These are phyloP conservation scores for Quercus phellos DNA, from an alignment of 331 rosid genomes.

Conservation along the genomic window DNA sequence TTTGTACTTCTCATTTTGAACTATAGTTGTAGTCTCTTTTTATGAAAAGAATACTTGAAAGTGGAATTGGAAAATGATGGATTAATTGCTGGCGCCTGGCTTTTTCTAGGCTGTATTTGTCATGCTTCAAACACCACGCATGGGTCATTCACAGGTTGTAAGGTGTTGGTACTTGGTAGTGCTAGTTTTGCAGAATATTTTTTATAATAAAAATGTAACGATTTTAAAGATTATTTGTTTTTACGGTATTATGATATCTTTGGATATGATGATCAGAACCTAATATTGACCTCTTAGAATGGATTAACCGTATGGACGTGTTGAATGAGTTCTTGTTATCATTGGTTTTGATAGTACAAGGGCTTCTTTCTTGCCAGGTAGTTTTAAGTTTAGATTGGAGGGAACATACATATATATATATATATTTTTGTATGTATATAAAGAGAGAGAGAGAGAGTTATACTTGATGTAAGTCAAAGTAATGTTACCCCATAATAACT, in stretches of 20 bases:
- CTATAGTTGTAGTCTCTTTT: conserved; percentile 29
- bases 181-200: no score
- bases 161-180: neutral
- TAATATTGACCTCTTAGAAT: neutral
- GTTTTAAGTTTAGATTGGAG: neutral
- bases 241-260: neutral
- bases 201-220: no score
- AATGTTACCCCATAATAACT: no score
- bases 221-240: no score
- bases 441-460: no score
- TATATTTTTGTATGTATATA: no score
- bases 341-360: neutral
- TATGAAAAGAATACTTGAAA: conserved; percentile 17
- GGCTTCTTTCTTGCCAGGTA: no score
- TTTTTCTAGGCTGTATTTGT: neutral
- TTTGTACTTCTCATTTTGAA: conserved; percentile 19
- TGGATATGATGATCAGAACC: neutral
- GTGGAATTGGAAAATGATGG: conserved; percentile 17
- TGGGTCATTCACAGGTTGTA: neutral
- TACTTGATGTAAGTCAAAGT: no score
- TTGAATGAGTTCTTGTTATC: neutral
- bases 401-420: no score
- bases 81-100: neutral
- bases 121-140: neutral
- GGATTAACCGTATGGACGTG: neutral